These are phyloP conservation scores for Tympanopsis confertula DNA, from an alignment of 2,329 filamentous ascomycete genomes.

Conservation along the genomic window DNA sequence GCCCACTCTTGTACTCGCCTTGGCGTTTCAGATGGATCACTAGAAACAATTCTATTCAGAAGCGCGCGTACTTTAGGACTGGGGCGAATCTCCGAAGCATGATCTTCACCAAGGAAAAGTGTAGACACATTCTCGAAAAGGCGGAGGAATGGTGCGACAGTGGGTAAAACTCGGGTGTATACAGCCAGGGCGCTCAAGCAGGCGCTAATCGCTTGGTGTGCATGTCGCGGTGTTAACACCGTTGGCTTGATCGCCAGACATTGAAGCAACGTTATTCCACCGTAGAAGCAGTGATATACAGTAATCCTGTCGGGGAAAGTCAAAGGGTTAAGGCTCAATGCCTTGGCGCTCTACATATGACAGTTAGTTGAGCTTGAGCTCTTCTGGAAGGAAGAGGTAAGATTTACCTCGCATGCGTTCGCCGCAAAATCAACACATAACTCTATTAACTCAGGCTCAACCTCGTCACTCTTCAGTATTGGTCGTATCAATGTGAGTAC, in stretches of 20 bases:
- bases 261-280: conserved; percentile 7
- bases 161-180: conserved; percentile 6
- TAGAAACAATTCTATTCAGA: conserved; percentile 7
- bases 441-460: conserved; percentile 6
- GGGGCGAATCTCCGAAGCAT: conserved; percentile 2
- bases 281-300: conserved; percentile 8
- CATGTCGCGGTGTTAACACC: conserved; percentile 4
- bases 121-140: conserved; percentile 8
- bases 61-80: conserved; percentile 3
- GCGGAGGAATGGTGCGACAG: conserved; percentile 7
- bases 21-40: conserved; percentile 8
- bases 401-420: conserved; percentile 8
- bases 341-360: conserved; percentile 5
- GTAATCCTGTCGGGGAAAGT: conserved; percentile 6
- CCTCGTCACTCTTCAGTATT: conserved; percentile 4
- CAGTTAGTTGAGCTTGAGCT: too few relatives aligned
- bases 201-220: conserved; percentile 8
- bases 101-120: conserved; percentile 5
- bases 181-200: conserved; percentile 8
- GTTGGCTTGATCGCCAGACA: conserved; percentile 7
- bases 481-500: conserved; percentile 7
- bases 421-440: conserved; percentile 7
- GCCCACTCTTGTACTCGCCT: conserved; percentile 4
- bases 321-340: conserved; percentile 7
- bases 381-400: too few relatives aligned